phyloP scores from a whole-genome alignment of 164 flowering plant species.

The Paratinospora sagittata region DNA sequence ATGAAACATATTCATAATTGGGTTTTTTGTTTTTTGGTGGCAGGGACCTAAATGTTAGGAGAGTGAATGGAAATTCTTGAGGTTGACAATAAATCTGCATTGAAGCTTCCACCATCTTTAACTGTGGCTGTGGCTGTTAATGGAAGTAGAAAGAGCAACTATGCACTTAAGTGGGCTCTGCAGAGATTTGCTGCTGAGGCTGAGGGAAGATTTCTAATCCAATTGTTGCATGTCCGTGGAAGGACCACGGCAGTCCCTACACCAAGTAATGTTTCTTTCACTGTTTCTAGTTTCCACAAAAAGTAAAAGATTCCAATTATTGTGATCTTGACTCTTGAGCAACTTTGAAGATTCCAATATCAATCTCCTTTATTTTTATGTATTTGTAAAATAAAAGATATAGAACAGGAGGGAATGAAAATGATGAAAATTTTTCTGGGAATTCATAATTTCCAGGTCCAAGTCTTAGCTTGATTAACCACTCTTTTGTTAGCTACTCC shows the following conservation, averaged over 20 bases:
- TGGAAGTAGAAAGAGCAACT: conserved; percentile 51
- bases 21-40: not conserved
- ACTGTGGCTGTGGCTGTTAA: conserved; percentile 54
- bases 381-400: no score
- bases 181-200: conserved; percentile 61
- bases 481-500: no score
- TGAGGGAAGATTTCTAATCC: conserved; percentile 46
- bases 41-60: conserved; percentile 17
- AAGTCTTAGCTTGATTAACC: no score
- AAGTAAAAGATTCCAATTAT: not conserved
- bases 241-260: conserved; percentile 46
- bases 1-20: not conserved
- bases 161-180: conserved; percentile 69
- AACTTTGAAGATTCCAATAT: not conserved
- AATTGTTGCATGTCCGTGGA: conserved; percentile 59
- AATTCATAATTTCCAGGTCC: no score
- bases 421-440: no score
- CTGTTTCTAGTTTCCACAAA: no score
- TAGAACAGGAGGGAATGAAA: no score
- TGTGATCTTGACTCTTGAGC: not conserved
- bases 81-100: conserved; percentile 18
- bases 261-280: conserved; percentile 37
- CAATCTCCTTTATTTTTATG: not conserved
- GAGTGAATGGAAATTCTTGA: conserved; percentile 30
- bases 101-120: conserved; percentile 18